A percentile compares a stretch with the other conserved stretches of the same genome.
These are phyloP conservation scores for Russula lepida DNA, from an alignment of 768 basidiomycete genomes.

Conservation along the genomic window DNA sequence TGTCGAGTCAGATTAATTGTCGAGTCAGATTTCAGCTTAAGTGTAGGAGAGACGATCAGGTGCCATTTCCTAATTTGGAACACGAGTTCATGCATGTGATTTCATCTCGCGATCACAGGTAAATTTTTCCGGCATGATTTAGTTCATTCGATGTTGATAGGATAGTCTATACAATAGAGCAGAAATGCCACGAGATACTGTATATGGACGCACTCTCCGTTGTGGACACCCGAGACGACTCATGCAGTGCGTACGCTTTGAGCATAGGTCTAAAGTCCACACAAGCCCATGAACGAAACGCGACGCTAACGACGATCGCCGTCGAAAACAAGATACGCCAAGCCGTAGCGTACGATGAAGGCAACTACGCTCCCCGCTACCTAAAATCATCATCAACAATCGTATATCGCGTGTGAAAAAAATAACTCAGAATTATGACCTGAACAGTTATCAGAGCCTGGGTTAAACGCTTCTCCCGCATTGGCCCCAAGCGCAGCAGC, in stretches of 20 bases:
- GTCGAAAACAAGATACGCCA: conserved; percentile 85
- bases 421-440: conserved; percentile 33
- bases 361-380: conserved; percentile 69
- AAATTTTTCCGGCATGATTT: not conserved
- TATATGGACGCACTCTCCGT: not conserved
- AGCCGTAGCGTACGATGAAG: conserved; percentile 82
- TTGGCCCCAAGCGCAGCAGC: conserved; percentile 70
- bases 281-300: not conserved
- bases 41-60: not conserved
- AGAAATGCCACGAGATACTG: not conserved
- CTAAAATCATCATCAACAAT: conserved; percentile 30
- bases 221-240: no score
- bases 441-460: conserved; percentile 67
- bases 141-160: no score
- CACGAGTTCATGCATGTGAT: conserved; percentile 8
- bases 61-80: not conserved
- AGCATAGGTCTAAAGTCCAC: no score
- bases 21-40: no score
- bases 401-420: not conserved
- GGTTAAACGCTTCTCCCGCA: conserved; percentile 77
- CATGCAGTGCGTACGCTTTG: no score
- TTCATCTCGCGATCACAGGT: not conserved
- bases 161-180: no score
- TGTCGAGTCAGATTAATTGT: no score
- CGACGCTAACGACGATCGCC: conserved; percentile 65